These are phyloP conservation scores for Hydnum rufescens DNA, from an alignment of 768 basidiomycete species.

Conservation along the genomic window DNA sequence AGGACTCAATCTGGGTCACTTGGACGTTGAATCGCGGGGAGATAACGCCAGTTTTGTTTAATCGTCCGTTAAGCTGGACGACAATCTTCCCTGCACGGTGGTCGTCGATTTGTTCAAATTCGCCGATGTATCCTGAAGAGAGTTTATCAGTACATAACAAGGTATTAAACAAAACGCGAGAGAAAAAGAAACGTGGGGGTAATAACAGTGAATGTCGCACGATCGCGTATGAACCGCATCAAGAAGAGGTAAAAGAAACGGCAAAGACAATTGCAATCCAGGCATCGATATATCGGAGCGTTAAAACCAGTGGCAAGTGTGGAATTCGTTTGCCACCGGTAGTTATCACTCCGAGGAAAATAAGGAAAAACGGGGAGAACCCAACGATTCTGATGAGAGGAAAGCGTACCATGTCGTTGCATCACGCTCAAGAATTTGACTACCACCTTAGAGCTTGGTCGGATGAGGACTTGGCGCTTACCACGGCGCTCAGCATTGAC, in stretches of 20 bases:
- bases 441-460: constrained; percentile 94
- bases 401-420: constrained; percentile 84
- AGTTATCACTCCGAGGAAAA: constrained; percentile 61
- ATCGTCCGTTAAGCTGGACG: constrained; percentile 90
- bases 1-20: constrained; percentile 75
- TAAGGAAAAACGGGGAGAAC: constrained; percentile 3
- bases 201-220: constrained; percentile 2
- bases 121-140: constrained; percentile 77
- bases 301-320: constrained; percentile 74
- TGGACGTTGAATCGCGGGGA: constrained; percentile 98
- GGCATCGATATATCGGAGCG: constrained; percentile 48
- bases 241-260: neutral
- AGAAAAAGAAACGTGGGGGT: neutral
- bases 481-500: constrained; percentile 99
- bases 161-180: constrained; percentile 2
- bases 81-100: constrained; percentile 97
- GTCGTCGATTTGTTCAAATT: constrained; percentile 98
- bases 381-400: neutral
- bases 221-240: neutral
- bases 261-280: constrained; percentile 22
- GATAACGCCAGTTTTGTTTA: constrained; percentile 99
- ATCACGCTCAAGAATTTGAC: constrained; percentile 96
- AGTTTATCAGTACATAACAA: constrained; percentile 14
- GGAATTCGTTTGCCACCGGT: constrained; percentile 45
- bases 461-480: constrained; percentile 96